Conservation (phyloP, 2,329 filamentous ascomycete genomes). For the Tolypocladium nubicola region DNA sequence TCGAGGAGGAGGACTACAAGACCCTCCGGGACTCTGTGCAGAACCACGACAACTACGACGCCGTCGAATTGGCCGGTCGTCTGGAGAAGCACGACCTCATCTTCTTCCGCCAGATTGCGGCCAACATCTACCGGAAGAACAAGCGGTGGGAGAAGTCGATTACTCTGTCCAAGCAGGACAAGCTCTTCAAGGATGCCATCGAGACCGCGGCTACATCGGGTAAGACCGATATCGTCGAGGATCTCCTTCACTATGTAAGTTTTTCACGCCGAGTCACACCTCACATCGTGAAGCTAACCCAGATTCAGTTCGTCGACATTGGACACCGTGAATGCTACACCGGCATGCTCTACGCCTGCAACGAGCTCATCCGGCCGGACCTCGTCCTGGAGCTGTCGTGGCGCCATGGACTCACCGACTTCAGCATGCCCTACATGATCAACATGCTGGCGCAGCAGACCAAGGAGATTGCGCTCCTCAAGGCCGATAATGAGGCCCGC, state of each 20-base stretch:
- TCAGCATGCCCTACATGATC: conserved; percentile 99
- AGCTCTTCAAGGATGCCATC: conserved; percentile 98
- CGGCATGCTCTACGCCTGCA: conserved; percentile 98
- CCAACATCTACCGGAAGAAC: conserved; percentile 98
- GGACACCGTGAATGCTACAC: conserved; percentile 98
- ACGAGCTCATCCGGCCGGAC: conserved; percentile 90
- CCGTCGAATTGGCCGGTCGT: conserved; percentile 80
- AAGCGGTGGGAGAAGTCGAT: conserved; percentile 99
- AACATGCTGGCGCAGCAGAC: conserved; percentile 92
- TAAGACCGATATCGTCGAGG: conserved; percentile 89
- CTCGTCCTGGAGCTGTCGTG: conserved; percentile 93
- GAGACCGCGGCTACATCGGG: conserved; percentile 89
- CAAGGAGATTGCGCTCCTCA: conserved; percentile 70
- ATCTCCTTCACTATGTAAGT: conserved; percentile 93
- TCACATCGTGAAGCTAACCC: neutral
- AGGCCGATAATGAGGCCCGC: conserved; percentile 92
- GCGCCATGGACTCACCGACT: conserved; percentile 89
- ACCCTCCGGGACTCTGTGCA: conserved; percentile 93
- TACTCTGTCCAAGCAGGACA: conserved; percentile 94
- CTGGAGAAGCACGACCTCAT: conserved; percentile 96
- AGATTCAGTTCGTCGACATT: conserved; percentile 84
- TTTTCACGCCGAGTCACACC: neutral
- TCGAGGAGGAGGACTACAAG: conserved; percentile 99
- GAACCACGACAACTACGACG: conserved; percentile 98
- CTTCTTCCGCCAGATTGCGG: conserved; percentile 98